Evolutionary conservation across 345 rosid species (phyloP), one percentile per base, ranked within the genome.

Genomic region (Aegle marmelos): DNA sequence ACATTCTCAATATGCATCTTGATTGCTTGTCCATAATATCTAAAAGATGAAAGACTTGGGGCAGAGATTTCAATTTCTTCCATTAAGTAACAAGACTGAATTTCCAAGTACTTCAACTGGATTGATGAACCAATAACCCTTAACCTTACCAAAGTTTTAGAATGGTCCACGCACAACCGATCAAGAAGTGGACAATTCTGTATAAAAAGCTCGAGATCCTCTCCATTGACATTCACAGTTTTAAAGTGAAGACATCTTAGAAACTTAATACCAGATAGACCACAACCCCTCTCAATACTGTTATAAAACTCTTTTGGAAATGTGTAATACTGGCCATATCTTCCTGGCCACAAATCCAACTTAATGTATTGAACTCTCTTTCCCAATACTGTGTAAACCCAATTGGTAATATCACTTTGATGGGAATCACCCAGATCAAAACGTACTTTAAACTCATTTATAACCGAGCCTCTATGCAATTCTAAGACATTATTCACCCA

Each of bases 141-240:
- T 5, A 61, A 14, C 4, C 69, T 45, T 45, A 45, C 31, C 48
- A 48, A 37, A 63, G 56, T 62, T 41, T 25, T 9, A 13, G 66
- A 28, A 2, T 33, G 6, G 5, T 13, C 1, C 0, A 75, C 45
- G 0, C 21, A 1, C 22, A 75, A 48, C 6, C 2, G 28, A 27
- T 45, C 41, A n/a, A 72, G 76, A 75, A 24, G 36, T 16, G 45
- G 78, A 63, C 60, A 75, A 27, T 62, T 62, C 16, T 27, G 28
- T 62, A 75, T 45, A 21, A 62, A 36, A 41, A 37, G 30, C 68
- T 62, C 70, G 7, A 75, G 22, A 45, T 25, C 14, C 68, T 57
- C 57, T 7, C 36, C 37, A 37, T 4, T 36, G 4, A 73, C 36
- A 39, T 73, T 37, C 21, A 25, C 27, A 37, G 8, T 19, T 25